Evolutionary conservation across 179 eudicot genomes (phyloP), one percentile per base, ranked within the genome.

Genomic region (Vitellaria paradoxa): DNA sequence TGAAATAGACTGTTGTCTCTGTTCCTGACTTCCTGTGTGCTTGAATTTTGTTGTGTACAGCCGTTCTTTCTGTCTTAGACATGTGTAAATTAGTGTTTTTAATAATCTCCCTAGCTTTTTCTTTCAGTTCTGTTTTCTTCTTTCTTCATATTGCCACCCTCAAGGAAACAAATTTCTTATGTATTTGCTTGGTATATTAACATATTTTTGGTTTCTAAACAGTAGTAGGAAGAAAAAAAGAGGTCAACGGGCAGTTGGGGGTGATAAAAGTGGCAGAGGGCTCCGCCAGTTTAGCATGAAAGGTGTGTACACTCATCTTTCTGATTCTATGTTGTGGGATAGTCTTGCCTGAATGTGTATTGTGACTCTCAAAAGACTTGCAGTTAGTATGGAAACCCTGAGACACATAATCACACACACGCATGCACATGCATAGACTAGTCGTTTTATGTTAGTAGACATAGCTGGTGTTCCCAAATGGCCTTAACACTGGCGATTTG

Each of bases 221-320:
- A 89, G 92, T 78, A 82, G 85, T 80, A 88, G 78, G 88, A 96
- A 89, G 90, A 96, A 94, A 81, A 96, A 90, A 76, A 88, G 97
- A 88, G 92, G 91, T 66, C 97, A 87, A 67, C 86, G 97, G 42
- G 91, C 93, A 45, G 81, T 82, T 82, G 91, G 89, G 70, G 92
- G 88, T 73, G 98, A 96, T 83, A 96, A 96, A 87, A 91, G 85
- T 83, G 94, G 91, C 46, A 88, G 93, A 62, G 99, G 99, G 80
- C 98, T 96, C 75, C 96, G 99, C 37, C 94, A 96, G 80, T 92
- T 96, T 57, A 96, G 99, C 86, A 89, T 96, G 97, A 96, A 96
- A 94, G 99, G 99, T 96, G 75, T 74, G 73, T 53, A 30, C 23
- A 62, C 70, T 70, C 69, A 23, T 46, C 66, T 67, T 68, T 78